These are phyloP conservation scores for Cyberlindnera misumaiensis DNA, from an alignment of 805 yeast species.

Conservation along the genomic window DNA sequence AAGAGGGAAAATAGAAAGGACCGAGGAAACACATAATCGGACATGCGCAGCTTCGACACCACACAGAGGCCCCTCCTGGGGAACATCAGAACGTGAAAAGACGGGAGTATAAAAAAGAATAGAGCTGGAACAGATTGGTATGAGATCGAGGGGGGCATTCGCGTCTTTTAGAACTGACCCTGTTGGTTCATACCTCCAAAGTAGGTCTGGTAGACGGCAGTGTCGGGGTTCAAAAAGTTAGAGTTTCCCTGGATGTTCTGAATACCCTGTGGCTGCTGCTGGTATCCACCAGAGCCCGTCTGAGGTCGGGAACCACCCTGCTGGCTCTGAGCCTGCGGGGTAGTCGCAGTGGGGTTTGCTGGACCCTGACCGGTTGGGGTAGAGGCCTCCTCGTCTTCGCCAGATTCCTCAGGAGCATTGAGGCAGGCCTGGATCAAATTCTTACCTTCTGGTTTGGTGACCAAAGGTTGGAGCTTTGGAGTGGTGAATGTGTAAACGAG, in stretches of 20 bases:
- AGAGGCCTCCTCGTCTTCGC: constrained; percentile 34
- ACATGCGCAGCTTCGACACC: too few relatives aligned
- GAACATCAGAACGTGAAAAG: too few relatives aligned
- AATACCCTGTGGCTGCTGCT: constrained; percentile 34
- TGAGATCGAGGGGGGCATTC: too few relatives aligned
- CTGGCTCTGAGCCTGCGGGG: constrained; percentile 6
- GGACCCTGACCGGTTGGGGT: constrained; percentile 29
- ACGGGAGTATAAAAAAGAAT: too few relatives aligned
- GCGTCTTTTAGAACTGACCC: constrained; percentile 35
- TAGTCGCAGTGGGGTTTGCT: constrained; percentile 17
- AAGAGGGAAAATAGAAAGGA: too few relatives aligned
- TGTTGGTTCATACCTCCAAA: constrained; percentile 55
- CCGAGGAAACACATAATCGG: too few relatives aligned
- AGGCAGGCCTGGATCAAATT: constrained; percentile 94
- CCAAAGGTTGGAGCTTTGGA: constrained; percentile 97
- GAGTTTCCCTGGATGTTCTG: constrained; percentile 36
- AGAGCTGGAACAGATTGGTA: too few relatives aligned
- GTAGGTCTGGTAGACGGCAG: constrained; percentile 56
- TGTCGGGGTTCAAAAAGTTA: constrained; percentile 41
- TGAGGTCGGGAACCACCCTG: constrained; percentile 20
- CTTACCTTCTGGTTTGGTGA: constrained; percentile 95
- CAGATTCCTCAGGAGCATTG: constrained; percentile 85
- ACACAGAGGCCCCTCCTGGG: too few relatives aligned
- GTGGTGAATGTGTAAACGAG: constrained; percentile 97
- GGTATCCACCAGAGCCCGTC: constrained; percentile 29